Evolutionary conservation across 1,284 basidiomycete genomes (phyloP).

Genomic region (Ceraceosorus guamensis): DNA sequence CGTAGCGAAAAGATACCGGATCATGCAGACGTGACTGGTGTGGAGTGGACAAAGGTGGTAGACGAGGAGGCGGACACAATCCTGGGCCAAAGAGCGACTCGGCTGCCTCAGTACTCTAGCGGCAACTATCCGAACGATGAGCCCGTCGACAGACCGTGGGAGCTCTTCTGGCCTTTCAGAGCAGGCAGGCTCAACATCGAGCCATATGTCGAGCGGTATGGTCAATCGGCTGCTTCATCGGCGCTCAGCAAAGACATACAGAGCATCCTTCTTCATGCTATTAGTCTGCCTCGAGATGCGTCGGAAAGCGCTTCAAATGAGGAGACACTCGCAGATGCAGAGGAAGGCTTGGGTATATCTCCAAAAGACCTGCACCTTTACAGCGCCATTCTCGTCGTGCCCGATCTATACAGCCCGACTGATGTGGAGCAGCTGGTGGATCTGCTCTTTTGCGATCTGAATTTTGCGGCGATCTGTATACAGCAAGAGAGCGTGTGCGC

Average conservation of each 20-base stretch:
- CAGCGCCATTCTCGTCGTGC: conserved; percentile 81
- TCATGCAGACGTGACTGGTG: conserved; percentile 44
- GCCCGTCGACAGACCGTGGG: conserved; percentile 20
- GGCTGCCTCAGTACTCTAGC: conserved; percentile 15
- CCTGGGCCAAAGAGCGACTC: conserved; percentile 39
- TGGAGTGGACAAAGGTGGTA: conserved; percentile 37
- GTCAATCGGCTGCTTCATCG: conserved; percentile 29
- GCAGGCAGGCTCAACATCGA: conserved; percentile 37
- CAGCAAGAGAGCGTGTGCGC: conserved; percentile 71
- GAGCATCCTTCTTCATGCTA: conserved; percentile 33
- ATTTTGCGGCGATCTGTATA: conserved; percentile 49
- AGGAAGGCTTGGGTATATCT: conserved; percentile 38
- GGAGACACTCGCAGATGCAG: conserved; percentile 16
- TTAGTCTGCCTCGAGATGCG: conserved; percentile 29
- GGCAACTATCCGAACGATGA: neutral
- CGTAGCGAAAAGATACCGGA: conserved; percentile 35
- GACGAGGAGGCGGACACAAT: conserved; percentile 22
- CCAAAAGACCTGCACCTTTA: conserved; percentile 49
- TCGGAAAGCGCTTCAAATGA: conserved; percentile 3
- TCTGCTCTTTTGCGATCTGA: conserved; percentile 70
- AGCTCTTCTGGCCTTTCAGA: conserved; percentile 41
- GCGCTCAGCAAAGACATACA: conserved; percentile 35
- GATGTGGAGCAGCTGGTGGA: conserved; percentile 76
- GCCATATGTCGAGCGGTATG: conserved; percentile 35
- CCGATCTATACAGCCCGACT: conserved; percentile 77